Evolutionary conservation across 805 yeast genomes (phyloP).

Genomic region (Citeromyces nyonsensis): DNA sequence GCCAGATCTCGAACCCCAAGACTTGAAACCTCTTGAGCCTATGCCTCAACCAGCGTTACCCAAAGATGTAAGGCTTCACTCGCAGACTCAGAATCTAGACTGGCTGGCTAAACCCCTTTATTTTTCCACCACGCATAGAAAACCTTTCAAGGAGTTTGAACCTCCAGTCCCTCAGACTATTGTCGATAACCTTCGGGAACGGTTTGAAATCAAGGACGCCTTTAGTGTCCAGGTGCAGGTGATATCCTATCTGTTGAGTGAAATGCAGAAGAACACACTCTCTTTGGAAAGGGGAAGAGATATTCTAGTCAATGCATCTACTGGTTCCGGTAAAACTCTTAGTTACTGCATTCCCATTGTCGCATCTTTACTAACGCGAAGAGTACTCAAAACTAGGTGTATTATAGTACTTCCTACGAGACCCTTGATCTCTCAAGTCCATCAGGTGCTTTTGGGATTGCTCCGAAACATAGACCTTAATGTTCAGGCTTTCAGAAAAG

Average conservation of each 20-base stretch:
- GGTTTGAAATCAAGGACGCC: conserved; percentile 34
- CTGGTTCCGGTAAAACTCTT: conserved; percentile 93
- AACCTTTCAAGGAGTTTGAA: conserved; percentile 31
- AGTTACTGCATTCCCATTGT: conserved; percentile 80
- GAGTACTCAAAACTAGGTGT: conserved; percentile 62
- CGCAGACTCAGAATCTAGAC: conserved; percentile 24
- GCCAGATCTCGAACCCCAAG: conserved; percentile 7
- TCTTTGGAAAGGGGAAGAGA: conserved; percentile 54
- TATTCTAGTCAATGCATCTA: conserved; percentile 78
- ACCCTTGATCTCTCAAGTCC: conserved; percentile 76
- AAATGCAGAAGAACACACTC: conserved; percentile 19
- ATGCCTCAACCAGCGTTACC: conserved; percentile 77
- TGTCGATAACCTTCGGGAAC: conserved; percentile 24
- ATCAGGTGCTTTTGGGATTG: conserved; percentile 39
- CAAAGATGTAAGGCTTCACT: conserved; percentile 24
- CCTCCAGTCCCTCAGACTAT: conserved; percentile 24
- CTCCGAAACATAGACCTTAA: conserved; percentile 53
- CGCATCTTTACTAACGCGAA: conserved; percentile 44
- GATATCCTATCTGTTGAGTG: conserved; percentile 33
- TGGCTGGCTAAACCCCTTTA: conserved; percentile 61
- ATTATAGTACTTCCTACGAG: conserved; percentile 80
- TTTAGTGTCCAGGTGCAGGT: conserved; percentile 70
- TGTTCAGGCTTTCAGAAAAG: conserved; percentile 46
- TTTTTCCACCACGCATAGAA: conserved; percentile 27
- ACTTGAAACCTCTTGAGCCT: conserved; percentile 21